Evolutionary conservation across 208 protist genomes (phyloP), one percentile per base, ranked within the genome.

Genomic region (Naegleria lovaniensis): DNA sequence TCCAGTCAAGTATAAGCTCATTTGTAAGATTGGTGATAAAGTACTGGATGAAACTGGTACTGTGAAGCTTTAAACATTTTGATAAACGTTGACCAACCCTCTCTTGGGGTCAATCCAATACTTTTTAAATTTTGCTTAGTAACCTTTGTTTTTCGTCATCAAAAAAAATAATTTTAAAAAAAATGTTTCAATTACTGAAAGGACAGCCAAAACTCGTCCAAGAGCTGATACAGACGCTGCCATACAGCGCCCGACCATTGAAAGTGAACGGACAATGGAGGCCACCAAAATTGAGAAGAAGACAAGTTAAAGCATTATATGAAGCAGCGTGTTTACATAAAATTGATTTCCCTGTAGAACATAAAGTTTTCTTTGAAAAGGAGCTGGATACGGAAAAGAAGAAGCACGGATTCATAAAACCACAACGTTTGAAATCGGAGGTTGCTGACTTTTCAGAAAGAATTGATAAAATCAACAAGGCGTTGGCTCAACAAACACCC

Each of bases 361-460:
- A 67, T 67, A n/a, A 51, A 2, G 15, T n/a, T 33, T 25, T 52
- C 16, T 36, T 40, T 9, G 33, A 87, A 38, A 87, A 87, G 9
- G 38, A 22, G 5, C 5, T 6, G 43, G 29, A 15, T 13, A 39
- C 40, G 7, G 11, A 84, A 0, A 16, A 16, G 11, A 40, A 33
- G 38, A 87, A 87, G 41, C 83, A 87, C 41, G 83, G 83, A 40
- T 87, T 87, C 40, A 87, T 87, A 51, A 87, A 87, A 51, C 83
- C 83, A 87, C 33, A 40, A 22, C 15, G 33, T 29, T 22, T 22
- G 33, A 51, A 19, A 52, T 41, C 38, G 19, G 40, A 29, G 0
- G 39, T 40, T 22, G 15, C 13, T 16, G 43, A 87, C 29, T 36
- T 51, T 51, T 15, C 11, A n/a, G 41, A 40, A 29, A 41, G 83